Conservation (phyloP, 2,329 filamentous ascomycete species). For the Thelonectria blattea region DNA sequence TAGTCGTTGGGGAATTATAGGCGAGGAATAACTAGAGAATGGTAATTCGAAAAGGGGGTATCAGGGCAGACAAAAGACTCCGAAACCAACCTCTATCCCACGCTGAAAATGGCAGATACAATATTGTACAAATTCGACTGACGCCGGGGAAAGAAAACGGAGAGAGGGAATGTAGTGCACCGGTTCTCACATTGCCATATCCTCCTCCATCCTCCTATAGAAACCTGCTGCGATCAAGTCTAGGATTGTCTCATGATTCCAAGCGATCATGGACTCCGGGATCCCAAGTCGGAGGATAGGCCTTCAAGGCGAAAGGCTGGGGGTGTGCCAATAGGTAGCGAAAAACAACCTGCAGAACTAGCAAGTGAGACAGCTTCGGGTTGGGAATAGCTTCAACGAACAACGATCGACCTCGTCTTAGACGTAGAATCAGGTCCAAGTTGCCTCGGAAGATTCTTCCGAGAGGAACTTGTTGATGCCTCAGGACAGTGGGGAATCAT, state of each 20-base stretch:
- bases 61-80: slow-evolving; percentile 1
- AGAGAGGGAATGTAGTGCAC: neutral
- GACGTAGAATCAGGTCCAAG: slow-evolving; percentile 14
- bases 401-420: slow-evolving; percentile 21
- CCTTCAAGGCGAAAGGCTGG: neutral
- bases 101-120: slow-evolving; percentile 11
- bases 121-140: slow-evolving; percentile 13
- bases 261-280: neutral
- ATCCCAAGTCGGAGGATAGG: neutral
- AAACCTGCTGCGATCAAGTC: neutral
- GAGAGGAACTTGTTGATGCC: slow-evolving; percentile 31
- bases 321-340: neutral
- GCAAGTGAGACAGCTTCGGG: neutral
- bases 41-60: neutral
- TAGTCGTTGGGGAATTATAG: neutral
- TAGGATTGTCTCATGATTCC: slow-evolving; percentile 2
- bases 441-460: slow-evolving; percentile 17
- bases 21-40: neutral
- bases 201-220: slow-evolving; percentile 5
- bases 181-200: neutral
- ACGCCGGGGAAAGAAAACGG: neutral
- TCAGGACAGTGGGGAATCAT: slow-evolving; percentile 23
- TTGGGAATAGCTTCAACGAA: slow-evolving; percentile 26
- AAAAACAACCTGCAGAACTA: neutral
- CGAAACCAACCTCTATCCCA: slow-evolving; percentile 11